Percentiles rank a stretch among this genome's conserved stretches.
These are phyloP conservation scores for Pseudopithomyces maydicus DNA, from an alignment of 2,329 filamentous ascomycete species.

Conservation along the genomic window DNA sequence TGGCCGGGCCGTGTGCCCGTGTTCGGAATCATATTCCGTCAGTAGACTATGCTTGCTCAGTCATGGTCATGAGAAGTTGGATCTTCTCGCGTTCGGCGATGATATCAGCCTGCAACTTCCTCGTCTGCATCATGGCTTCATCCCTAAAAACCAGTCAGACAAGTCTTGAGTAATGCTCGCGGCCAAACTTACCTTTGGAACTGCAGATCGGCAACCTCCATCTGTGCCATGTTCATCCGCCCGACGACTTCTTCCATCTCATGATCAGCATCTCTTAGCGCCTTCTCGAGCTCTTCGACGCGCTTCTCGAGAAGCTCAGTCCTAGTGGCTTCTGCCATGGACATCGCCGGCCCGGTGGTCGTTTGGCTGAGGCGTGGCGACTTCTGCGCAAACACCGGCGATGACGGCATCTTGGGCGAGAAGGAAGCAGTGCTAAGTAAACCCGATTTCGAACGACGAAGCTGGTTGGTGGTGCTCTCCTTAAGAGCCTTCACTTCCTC, in stretches of 20 bases:
- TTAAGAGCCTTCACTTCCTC: conserved; percentile 78
- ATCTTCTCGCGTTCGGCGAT: conserved; percentile 67
- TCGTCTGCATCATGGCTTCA: conserved; percentile 73
- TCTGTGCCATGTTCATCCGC: conserved; percentile 81
- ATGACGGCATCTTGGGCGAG: conserved; percentile 64
- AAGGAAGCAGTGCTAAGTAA: conserved; percentile 55
- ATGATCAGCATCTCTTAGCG: conserved; percentile 73
- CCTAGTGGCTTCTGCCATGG: conserved; percentile 71
- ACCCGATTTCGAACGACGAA: conserved; percentile 70
- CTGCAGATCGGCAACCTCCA: conserved; percentile 80
- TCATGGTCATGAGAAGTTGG: conserved; percentile 51
- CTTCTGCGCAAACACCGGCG: conserved; percentile 65
- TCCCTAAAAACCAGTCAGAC: conserved; percentile 56
- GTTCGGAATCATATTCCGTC: conserved; percentile 17
- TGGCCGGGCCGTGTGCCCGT: conserved; percentile 19
- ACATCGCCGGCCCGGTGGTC: conserved; percentile 63
- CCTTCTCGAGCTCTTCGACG: conserved; percentile 83
- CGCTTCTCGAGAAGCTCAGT: conserved; percentile 76
- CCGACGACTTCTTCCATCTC: conserved; percentile 86
- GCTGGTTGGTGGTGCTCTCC: conserved; percentile 76
- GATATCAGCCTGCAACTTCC: conserved; percentile 70
- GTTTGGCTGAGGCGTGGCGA: conserved; percentile 66
- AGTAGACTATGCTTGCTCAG: conserved; percentile 19
- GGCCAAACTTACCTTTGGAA: conserved; percentile 59
- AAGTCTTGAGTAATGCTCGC: conserved; percentile 13